A percentile compares a stretch with the other conserved stretches of the same genome.
Conservation (phyloP, 352 stramenopile genomes). For the Phytophthora quininea region DNA sequence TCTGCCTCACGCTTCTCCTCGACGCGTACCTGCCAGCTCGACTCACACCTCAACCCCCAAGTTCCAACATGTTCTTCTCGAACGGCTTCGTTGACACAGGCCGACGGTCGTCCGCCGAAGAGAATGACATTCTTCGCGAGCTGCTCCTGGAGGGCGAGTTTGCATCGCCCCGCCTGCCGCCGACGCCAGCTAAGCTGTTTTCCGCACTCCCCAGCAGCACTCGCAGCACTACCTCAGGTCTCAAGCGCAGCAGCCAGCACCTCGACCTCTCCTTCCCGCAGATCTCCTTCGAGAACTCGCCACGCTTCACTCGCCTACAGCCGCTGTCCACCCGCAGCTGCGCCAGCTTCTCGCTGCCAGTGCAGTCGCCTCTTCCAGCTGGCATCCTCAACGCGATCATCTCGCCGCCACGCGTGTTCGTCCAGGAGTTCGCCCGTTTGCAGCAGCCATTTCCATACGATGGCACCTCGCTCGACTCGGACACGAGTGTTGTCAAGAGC, state of each 20-base stretch:
- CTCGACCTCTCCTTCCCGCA: conserved; percentile 74
- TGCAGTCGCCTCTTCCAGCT: conserved; percentile 44
- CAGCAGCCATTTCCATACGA: conserved; percentile 77
- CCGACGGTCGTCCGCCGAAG: conserved; percentile 55
- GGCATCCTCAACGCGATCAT: conserved; percentile 76
- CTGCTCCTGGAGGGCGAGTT: conserved; percentile 76
- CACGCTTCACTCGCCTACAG: conserved; percentile 60
- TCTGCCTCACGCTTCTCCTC: conserved; percentile 26
- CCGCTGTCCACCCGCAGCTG: conserved; percentile 60
- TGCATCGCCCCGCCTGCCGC: conserved; percentile 56
- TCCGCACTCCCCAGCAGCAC: conserved; percentile 26
- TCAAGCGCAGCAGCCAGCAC: conserved; percentile 61
- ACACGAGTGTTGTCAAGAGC: conserved; percentile 30
- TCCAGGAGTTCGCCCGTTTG: conserved; percentile 74
- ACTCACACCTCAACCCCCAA: conserved; percentile 12
- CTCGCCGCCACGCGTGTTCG: conserved; percentile 75
- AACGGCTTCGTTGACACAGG: conserved; percentile 74
- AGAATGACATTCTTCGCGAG: conserved; percentile 80
- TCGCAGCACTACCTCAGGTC: conserved; percentile 7
- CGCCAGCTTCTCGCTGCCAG: conserved; percentile 43
- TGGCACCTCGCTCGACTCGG: conserved; percentile 29
- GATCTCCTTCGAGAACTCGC: conserved; percentile 74
- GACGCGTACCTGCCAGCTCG: conserved; percentile 32
- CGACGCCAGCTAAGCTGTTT: conserved; percentile 52
- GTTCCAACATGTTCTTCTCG: conserved; percentile 73